phyloP scores from a whole-genome alignment of 139 green algal genomes.

The Tetradesmus obliquus region DNA sequence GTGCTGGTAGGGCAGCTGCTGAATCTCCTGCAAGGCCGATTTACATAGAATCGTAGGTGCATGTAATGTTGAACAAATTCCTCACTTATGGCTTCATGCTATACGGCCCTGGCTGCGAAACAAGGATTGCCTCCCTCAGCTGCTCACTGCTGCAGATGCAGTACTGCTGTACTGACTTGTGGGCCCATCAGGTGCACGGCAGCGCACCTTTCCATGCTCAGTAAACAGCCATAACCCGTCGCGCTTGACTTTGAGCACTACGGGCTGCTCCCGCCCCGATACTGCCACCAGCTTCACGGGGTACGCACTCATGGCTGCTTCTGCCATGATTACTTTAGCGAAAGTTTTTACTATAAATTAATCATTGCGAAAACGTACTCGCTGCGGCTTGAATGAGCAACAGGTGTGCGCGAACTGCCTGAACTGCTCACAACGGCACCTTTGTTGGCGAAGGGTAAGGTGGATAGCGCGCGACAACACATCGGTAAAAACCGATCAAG shows the following conservation, averaged over 20 bases:
- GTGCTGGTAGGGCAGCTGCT: conserved; percentile 66
- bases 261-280: conserved; percentile 51
- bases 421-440: neutral
- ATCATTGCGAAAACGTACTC: too few species aligned
- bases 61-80: neutral
- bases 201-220: conserved; percentile 31
- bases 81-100: neutral
- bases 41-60: neutral
- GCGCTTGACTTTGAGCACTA: conserved; percentile 44
- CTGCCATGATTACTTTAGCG: neutral
- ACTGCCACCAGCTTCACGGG: conserved; percentile 48
- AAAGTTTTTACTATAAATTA: too few species aligned
- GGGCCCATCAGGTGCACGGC: too few species aligned
- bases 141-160: neutral
- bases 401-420: neutral
- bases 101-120: neutral
- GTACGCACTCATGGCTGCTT: conserved; percentile 32
- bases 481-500: too few species aligned
- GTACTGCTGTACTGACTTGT: neutral
- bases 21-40: conserved; percentile 55
- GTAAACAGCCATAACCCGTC: conserved; percentile 50
- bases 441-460: neutral
- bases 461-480: too few species aligned
- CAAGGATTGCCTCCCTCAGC: neutral
- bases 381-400: too few species aligned